phyloP scores from a whole-genome alignment of 768 basidiomycete species.

The Auriscalpium vulgare region DNA sequence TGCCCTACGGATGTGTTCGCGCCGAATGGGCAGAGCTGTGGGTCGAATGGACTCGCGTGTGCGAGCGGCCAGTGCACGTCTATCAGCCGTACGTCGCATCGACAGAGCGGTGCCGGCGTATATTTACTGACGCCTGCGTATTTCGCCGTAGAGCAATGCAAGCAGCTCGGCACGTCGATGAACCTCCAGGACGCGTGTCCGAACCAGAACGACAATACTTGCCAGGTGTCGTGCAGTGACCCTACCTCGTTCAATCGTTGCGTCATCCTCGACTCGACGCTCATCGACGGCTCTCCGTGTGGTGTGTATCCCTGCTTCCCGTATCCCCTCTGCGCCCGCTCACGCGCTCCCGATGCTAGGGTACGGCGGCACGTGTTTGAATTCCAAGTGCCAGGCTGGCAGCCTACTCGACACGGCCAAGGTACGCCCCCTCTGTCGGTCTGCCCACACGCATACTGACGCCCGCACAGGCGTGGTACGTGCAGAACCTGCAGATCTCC shows the following conservation, averaged over 20 bases:
- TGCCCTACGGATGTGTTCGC: conserved; percentile 62
- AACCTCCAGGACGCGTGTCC: conserved; percentile 61
- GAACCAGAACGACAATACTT: conserved; percentile 51
- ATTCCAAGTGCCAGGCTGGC: conserved; percentile 55
- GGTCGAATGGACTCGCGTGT: conserved; percentile 54
- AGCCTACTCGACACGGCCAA: conserved; percentile 52
- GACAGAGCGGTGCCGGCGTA: not conserved
- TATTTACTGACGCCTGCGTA: conserved; percentile 4
- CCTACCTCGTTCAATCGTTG: conserved; percentile 55
- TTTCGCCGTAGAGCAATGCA: conserved; percentile 56
- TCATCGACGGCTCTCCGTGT: conserved; percentile 80
- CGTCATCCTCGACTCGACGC: conserved; percentile 57
- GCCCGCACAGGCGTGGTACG: conserved; percentile 58
- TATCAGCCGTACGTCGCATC: conserved; percentile 41
- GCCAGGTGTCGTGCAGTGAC: conserved; percentile 76
- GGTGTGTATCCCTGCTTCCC: conserved; percentile 35
- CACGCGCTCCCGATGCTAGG: conserved; percentile 30
- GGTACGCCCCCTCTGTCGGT: conserved; percentile 26
- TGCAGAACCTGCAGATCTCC: conserved; percentile 67
- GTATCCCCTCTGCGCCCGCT: conserved; percentile 5
- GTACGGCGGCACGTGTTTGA: conserved; percentile 61
- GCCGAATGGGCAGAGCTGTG: conserved; percentile 66
- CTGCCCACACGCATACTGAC: not conserved
- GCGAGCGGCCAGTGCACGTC: conserved; percentile 79
- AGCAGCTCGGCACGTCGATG: conserved; percentile 63